Evolutionary conservation across 352 stramenopile species (phyloP).

Genomic region (Nannochloropsis limnetica): DNA sequence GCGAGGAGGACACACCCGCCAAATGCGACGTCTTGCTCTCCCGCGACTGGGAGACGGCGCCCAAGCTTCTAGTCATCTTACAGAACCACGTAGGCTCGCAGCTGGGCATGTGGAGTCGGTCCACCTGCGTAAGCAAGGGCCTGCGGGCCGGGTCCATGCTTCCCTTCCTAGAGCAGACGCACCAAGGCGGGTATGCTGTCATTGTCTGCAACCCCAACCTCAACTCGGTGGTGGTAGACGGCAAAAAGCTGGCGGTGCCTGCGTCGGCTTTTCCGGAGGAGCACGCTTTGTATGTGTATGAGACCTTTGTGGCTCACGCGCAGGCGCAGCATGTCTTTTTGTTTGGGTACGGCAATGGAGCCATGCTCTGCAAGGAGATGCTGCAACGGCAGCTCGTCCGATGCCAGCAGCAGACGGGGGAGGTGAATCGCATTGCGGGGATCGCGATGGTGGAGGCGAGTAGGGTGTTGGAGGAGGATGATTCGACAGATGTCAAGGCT

Average conservation of each 20-base stretch:
- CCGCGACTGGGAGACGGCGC: conserved; percentile 24
- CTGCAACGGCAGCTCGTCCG: conserved; percentile 63
- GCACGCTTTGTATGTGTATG: conserved; percentile 73
- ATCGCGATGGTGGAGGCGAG: conserved; percentile 75
- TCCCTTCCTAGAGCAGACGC: conserved; percentile 68
- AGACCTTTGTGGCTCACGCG: conserved; percentile 70
- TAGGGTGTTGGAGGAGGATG: conserved; percentile 65
- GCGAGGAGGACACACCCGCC: conserved; percentile 35
- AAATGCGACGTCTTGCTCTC: conserved; percentile 36
- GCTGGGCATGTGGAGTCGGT: conserved; percentile 72
- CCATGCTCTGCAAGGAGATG: conserved; percentile 67
- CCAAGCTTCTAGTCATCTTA: conserved; percentile 52
- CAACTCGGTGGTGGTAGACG: conserved; percentile 68
- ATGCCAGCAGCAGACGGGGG: conserved; percentile 57
- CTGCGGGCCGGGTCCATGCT: conserved; percentile 75
- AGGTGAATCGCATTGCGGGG: conserved; percentile 64
- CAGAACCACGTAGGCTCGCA: conserved; percentile 46
- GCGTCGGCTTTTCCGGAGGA: conserved; percentile 71
- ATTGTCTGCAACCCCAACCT: conserved; percentile 78
- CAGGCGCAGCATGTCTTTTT: conserved; percentile 73
- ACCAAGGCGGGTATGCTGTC: conserved; percentile 66
- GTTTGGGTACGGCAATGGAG: conserved; percentile 71
- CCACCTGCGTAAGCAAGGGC: conserved; percentile 68
- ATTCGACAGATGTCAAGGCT: conserved; percentile 64
- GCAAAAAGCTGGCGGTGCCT: conserved; percentile 70